Base-by-base conservation (phyloP, 2,329 filamentous ascomycete species). In the Coniochaeta sp. region DNA sequence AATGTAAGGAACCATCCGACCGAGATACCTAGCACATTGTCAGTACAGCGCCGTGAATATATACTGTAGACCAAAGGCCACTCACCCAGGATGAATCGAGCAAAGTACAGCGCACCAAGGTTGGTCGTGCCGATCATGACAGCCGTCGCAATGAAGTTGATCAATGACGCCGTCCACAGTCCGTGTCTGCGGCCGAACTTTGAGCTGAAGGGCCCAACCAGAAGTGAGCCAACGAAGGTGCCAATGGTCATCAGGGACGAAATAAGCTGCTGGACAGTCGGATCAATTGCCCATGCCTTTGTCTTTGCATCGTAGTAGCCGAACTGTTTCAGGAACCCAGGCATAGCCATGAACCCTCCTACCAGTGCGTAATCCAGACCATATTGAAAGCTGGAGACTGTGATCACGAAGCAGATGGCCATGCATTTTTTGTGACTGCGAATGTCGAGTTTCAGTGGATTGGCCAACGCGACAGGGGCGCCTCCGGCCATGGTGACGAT, bases 21-120 rank as follows among this genome's bases (percentile, higher is more conserved):
- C 1, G 71, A 73, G 1, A 75, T 64, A 28, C 72, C 72, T 70
- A 75, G 83, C 81, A 83, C 83, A 65, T 83, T 74, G 31, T 81
- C 72, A 62, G 82, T 83, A 79, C 70, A 59, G 73, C 74, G 62
- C 79, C 81, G 14, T 80, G 70, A 16, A n/a, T n/a, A n/a, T n/a
- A n/a, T n/a, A 14, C 28, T 57, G 6, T 57, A 2, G 38, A 31
- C 17, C 34, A 38, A 38, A 38, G 8, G 4, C 12, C 9, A 17
- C 61, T 47, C 59, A 70, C 69, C 69, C 9, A 71, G 66, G n/a
- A 72, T 9, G 4, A 73, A 65, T 3, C 70, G 67, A 9, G 69
- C 67, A 57, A 71, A 67, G 33, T 71, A 72, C 9, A 73, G 63
- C 0, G 68, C 67, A 0, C 65, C 68, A 11, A 72, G 26, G 33